Percentiles rank a stretch among this genome's conserved stretches.
These are phyloP conservation scores for Plectranthus barbatus DNA, from an alignment of 257 asterid genomes.

Conservation along the genomic window DNA sequence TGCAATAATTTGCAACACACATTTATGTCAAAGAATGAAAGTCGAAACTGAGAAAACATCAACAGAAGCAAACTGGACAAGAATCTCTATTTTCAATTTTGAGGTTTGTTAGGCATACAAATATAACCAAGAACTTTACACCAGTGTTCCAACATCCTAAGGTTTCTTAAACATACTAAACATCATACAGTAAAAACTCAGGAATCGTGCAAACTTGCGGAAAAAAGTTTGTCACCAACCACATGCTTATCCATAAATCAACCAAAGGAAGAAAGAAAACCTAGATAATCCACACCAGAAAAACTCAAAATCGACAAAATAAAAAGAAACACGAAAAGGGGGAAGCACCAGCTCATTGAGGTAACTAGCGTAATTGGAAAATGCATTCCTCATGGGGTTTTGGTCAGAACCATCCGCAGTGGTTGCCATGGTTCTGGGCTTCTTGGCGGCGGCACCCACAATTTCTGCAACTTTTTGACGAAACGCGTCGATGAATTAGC, in stretches of 20 bases:
- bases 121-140: not conserved
- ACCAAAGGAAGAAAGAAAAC: not conserved
- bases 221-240: not conserved
- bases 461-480: constrained; percentile 45
- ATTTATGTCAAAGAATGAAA: not conserved
- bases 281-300: not conserved
- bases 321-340: not conserved
- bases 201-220: not conserved
- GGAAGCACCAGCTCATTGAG: constrained; percentile 52
- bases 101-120: not conserved
- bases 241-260: not conserved
- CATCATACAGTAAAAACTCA: not conserved
- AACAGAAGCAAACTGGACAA: not conserved
- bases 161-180: not conserved
- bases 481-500: constrained; percentile 15
- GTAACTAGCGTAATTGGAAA: constrained; percentile 57
- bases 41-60: not conserved
- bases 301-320: not conserved
- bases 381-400: constrained; percentile 53
- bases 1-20: not conserved
- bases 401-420: constrained; percentile 25
- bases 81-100: not conserved
- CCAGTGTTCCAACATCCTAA: not conserved
- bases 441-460: constrained; percentile 35
- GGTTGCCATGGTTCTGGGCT: constrained; percentile 42